phyloP scores from a whole-genome alignment of 2,329 filamentous ascomycete genomes.

The Sarocladium strictum region DNA sequence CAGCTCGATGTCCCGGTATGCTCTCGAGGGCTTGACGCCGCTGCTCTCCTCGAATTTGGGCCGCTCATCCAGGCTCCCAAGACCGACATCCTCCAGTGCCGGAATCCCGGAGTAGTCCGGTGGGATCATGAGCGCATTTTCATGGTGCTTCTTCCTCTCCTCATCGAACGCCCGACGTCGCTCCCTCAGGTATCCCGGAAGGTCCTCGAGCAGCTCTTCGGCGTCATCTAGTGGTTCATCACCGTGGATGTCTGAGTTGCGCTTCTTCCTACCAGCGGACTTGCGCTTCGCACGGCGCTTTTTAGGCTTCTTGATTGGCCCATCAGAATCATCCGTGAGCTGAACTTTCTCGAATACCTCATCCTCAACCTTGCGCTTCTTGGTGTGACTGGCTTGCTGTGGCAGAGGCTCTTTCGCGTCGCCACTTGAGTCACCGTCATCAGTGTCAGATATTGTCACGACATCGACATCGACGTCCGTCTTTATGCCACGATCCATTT shows the following conservation, averaged over 20 bases:
- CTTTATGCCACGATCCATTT: neutral
- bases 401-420: neutral
- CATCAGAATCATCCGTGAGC: constrained; percentile 56
- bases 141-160: constrained; percentile 50
- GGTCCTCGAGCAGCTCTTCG: constrained; percentile 42
- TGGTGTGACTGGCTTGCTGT: neutral
- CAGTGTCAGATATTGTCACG: neutral
- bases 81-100: constrained; percentile 47
- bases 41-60: constrained; percentile 56
- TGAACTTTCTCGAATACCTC: constrained; percentile 37
- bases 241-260: constrained; percentile 17
- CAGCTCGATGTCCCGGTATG: constrained; percentile 70
- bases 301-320: constrained; percentile 52
- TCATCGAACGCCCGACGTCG: constrained; percentile 67
- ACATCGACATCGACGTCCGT: neutral
- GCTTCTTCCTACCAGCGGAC: constrained; percentile 22
- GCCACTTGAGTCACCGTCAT: neutral
- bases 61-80: constrained; percentile 50
- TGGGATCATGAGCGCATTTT: constrained; percentile 67
- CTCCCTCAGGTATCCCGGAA: constrained; percentile 68
- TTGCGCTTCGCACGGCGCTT: constrained; percentile 24
- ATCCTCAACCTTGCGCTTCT: constrained; percentile 32
- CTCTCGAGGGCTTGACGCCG: constrained; percentile 57
- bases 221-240: constrained; percentile 31
- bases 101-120: constrained; percentile 70